Evolutionary conservation across 345 rosid genomes (phyloP), one percentile per base, ranked within the genome.

Genomic region (Eucalyptus melliodora): DNA sequence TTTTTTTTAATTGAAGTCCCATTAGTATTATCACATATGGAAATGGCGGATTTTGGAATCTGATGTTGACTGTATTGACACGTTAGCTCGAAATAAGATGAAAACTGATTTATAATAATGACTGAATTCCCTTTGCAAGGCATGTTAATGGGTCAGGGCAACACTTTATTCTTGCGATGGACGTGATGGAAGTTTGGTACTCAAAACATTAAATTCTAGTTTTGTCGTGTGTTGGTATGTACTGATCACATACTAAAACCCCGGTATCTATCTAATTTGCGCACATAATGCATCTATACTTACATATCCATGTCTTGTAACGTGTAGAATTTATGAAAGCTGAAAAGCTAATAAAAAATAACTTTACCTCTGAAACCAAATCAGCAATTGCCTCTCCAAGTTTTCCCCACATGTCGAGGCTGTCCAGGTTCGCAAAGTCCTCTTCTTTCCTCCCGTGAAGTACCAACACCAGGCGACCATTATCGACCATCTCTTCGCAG

Each of bases 301-400:
- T n/a, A n/a, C 77, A 65, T 15, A 65, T n/a, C 77, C 77, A 65
- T 65, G 77, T n/a, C 77, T n/a, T 15, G 37, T 65, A 65, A 65
- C 21, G 77, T n/a, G 34, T n/a, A n/a, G 77, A 65, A 9, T 8
- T 8, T 65, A n/a, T n/a, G 77, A n/a, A 65, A 65, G 37, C 17
- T 65, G 40, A n/a, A n/a, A 65, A 65, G 40, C 77, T 65, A 15
- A 65, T 65, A 15, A 65, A 65, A n/a, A 65, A 15, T 65, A 30
- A 27, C 16, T n/a, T 55, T 86, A 91, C 90, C 90, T 51, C 51
- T 8, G 89, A 87, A 87, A 91, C 88, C 88, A 91, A 30, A 86
- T 34, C 31, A 19, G 82, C 19, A 47, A 88, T 89, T 34, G 91
- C 90, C 49, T 87, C 47, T 31, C 86, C 86, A 47, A 90, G 88